These are phyloP conservation scores for Penicillium sp. DNA, from an alignment of 2,329 filamentous ascomycete species.

Conservation along the genomic window DNA sequence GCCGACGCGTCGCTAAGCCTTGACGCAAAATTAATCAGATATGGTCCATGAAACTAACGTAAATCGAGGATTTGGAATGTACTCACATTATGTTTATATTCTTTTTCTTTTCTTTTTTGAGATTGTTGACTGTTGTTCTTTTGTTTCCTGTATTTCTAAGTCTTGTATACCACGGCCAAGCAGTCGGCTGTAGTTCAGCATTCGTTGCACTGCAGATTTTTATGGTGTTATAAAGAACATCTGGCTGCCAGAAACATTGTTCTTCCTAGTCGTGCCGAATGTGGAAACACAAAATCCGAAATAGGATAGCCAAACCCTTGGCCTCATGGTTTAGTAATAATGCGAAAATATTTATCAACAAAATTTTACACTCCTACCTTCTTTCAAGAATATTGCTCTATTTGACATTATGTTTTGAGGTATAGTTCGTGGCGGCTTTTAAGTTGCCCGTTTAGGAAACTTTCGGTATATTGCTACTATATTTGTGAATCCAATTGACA, in stretches of 20 bases:
- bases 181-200: not conserved
- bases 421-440: not conserved
- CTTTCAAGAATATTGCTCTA: not conserved
- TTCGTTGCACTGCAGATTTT: not conserved
- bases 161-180: too few species aligned
- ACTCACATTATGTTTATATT: not conserved
- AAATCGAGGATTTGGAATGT: not conserved
- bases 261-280: not conserved
- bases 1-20: slow-evolving; percentile 48
- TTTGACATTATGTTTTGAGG: not conserved
- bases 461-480: not conserved
- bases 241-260: not conserved
- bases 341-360: too few species aligned
- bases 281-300: not conserved
- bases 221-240: not conserved
- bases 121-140: too few species aligned
- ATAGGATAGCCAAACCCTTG: not conserved
- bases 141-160: too few species aligned
- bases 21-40: not conserved
- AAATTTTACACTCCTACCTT: too few species aligned
- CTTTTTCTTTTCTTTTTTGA: too few species aligned
- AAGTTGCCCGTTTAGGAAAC: not conserved
- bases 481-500: slow-evolving; percentile 43
- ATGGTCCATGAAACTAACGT: not conserved
- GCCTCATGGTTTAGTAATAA: too few species aligned